Conservation (phyloP, 2,329 filamentous ascomycete species). For the Elsinoe fawcettii region DNA sequence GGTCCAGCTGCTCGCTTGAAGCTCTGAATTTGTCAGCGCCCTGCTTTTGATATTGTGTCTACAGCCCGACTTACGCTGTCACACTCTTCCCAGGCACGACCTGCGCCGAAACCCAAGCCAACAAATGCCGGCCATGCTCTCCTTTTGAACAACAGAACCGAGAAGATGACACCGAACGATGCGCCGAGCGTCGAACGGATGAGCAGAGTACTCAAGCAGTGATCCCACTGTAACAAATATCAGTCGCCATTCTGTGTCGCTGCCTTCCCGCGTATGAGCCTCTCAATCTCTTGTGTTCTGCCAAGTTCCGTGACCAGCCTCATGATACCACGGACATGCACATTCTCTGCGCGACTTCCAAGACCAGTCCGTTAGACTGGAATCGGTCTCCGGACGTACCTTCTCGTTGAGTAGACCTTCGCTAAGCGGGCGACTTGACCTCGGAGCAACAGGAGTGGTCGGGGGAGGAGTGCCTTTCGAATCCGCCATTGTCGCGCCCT, state of each 20-base stretch:
- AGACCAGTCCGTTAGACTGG: no score
- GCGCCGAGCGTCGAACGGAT: slow-evolving; percentile 95
- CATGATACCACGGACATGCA: background rate
- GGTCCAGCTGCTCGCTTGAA: slow-evolving; percentile 45
- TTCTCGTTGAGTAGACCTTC: slow-evolving; percentile 98
- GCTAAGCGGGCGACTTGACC: slow-evolving; percentile 74
- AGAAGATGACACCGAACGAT: slow-evolving; percentile 97
- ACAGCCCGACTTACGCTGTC: slow-evolving; percentile 52
- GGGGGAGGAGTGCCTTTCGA: slow-evolving; percentile 44
- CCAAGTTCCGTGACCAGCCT: background rate
- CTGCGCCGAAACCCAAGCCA: slow-evolving; percentile 88
- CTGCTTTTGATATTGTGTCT: background rate
- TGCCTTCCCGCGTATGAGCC: no score
- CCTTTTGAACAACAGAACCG: slow-evolving; percentile 94
- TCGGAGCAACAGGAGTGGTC: slow-evolving; percentile 56
- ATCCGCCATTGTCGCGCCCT: slow-evolving; percentile 47
- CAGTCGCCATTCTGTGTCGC: slow-evolving; percentile 14
- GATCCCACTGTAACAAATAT: slow-evolving; percentile 70
- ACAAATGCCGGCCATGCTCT: slow-evolving; percentile 96
- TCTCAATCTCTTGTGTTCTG: no score
- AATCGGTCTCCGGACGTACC: no score
- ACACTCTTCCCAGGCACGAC: slow-evolving; percentile 96
- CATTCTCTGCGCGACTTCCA: background rate
- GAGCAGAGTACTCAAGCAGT: slow-evolving; percentile 92
- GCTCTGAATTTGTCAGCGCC: slow-evolving; percentile 31